Conservation (phyloP, 116 monocot genomes). For the Papilionanthe hybrid region DNA sequence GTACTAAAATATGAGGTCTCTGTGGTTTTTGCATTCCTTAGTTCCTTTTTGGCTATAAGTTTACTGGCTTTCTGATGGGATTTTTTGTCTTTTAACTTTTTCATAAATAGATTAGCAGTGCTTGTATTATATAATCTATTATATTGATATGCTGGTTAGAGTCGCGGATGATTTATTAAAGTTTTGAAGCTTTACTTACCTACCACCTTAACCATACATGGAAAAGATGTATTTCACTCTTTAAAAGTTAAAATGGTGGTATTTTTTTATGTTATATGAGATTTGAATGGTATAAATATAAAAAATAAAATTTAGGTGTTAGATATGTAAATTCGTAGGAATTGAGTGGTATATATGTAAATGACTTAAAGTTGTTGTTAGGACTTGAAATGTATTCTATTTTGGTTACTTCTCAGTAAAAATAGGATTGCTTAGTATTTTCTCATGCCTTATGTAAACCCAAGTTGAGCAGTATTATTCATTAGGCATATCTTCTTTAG, state of each 20-base stretch:
- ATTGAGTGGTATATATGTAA: too few species aligned
- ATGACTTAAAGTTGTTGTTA: background rate
- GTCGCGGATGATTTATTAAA: background rate
- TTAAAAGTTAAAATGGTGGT: too few species aligned
- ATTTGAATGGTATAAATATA: too few species aligned
- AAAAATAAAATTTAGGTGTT: too few species aligned
- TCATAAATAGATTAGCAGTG: background rate
- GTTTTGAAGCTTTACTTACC: background rate
- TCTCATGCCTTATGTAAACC: background rate
- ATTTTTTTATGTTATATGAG: too few species aligned
- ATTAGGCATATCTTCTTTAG: background rate
- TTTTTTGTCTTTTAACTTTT: background rate
- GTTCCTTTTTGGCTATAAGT: background rate
- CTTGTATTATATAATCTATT: background rate
- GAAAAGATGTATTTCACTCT: too few species aligned
- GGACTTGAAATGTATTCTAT: background rate
- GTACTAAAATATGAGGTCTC: background rate
- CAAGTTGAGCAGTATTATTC: background rate
- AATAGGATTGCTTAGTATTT: background rate
- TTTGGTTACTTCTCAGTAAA: background rate
- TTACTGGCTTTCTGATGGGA: background rate
- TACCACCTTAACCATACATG: too few species aligned
- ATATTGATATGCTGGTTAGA: background rate
- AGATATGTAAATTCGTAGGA: too few species aligned
- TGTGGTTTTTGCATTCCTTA: background rate